These are phyloP conservation scores for Populus hybrid DNA, from an alignment of 441 rosid genomes.

Conservation along the genomic window DNA sequence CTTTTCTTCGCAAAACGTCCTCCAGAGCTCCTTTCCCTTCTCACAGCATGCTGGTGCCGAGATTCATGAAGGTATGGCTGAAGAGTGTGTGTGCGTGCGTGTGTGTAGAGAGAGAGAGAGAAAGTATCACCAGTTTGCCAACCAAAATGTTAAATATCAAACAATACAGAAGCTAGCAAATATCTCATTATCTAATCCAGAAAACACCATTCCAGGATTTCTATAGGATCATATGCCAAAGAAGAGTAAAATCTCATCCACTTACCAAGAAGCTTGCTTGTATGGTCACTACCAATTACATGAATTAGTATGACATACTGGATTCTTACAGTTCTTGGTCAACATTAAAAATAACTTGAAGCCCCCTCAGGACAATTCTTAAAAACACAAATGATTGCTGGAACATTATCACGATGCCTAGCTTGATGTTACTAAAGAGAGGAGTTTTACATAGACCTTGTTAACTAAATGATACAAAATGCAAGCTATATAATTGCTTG, in stretches of 20 bases:
- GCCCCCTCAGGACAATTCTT: no score
- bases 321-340: no score
- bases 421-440: background rate
- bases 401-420: background rate
- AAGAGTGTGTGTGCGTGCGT: no score
- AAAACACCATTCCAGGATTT: background rate
- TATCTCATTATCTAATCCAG: background rate
- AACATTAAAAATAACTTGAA: no score
- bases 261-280: no score
- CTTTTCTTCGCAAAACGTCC: constrained; percentile 93
- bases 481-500: background rate
- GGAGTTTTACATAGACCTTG: background rate
- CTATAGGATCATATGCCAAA: no score
- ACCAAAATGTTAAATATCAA: background rate
- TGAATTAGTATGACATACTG: no score
- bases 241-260: no score
- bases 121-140: background rate
- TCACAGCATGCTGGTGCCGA: constrained; percentile 94
- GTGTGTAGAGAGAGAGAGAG: no score
- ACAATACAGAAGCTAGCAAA: background rate
- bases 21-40: constrained; percentile 79
- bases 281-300: no score
- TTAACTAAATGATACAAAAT: background rate
- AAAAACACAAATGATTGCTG: background rate
- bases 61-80: no score